These are phyloP conservation scores for Globisporangium radiosum DNA, from an alignment of 352 stramenopile species.

Conservation along the genomic window DNA sequence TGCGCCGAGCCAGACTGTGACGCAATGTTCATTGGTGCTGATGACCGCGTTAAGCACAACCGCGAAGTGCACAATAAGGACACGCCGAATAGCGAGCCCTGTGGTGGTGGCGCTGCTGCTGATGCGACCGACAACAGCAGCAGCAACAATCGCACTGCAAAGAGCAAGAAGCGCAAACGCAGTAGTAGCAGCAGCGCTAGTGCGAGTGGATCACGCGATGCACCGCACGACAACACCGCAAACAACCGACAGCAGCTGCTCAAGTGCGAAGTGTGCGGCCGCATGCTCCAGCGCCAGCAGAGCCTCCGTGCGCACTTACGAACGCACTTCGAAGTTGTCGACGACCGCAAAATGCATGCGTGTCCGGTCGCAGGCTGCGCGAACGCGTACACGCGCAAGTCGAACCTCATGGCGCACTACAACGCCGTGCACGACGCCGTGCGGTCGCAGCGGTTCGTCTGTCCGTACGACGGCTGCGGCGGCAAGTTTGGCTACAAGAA, in stretches of 20 bases:
- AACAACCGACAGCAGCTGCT: conserved; percentile 14
- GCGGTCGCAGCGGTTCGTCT: conserved; percentile 61
- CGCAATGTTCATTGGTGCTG: conserved; percentile 45
- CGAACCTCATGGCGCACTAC: conserved; percentile 73
- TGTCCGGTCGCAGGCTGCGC: conserved; percentile 53
- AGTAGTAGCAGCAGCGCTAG: too few relatives aligned
- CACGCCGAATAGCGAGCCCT: not conserved
- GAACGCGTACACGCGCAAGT: conserved; percentile 62
- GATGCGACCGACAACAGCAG: not conserved
- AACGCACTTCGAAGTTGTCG: conserved; percentile 54
- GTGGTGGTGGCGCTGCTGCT: too few relatives aligned
- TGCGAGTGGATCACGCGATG: not conserved
- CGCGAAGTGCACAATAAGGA: conserved; percentile 18
- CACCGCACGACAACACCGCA: not conserved
- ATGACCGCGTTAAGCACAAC: conserved; percentile 40
- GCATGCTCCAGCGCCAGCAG: conserved; percentile 41
- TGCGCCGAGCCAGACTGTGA: conserved; percentile 39
- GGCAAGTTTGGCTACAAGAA: conserved; percentile 75
- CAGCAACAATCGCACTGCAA: not conserved
- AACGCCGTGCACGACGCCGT: conserved; percentile 56
- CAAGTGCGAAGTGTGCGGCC: conserved; percentile 46
- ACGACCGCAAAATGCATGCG: conserved; percentile 52
- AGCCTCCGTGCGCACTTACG: conserved; percentile 52
- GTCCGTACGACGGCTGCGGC: conserved; percentile 44
- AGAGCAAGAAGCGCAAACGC: conserved; percentile 10